These are phyloP conservation scores for Coix lacrymajobi DNA, from an alignment of 176 grass and related monocot species.

Conservation along the genomic window DNA sequence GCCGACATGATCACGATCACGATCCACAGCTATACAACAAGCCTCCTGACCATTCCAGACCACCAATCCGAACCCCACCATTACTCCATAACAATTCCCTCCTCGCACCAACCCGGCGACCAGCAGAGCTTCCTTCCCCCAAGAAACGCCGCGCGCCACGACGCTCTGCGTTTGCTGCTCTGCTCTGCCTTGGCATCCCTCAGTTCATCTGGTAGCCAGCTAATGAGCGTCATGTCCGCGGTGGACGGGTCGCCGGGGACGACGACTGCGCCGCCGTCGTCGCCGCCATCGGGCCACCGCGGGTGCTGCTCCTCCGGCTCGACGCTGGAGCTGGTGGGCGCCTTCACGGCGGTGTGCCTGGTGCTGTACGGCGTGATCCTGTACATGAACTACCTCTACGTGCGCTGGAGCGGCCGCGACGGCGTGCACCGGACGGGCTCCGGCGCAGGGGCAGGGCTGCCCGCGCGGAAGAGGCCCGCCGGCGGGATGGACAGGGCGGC, in stretches of 20 bases:
- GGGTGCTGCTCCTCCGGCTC: slow-evolving; percentile 36
- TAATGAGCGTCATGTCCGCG: neutral
- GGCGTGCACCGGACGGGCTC: slow-evolving; percentile 35
- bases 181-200: neutral
- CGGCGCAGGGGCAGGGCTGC: neutral
- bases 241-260: neutral
- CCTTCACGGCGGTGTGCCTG: slow-evolving; percentile 59
- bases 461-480: neutral
- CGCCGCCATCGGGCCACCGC: neutral
- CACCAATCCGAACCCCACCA: slow-evolving; percentile 18
- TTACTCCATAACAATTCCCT: neutral
- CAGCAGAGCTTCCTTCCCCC: neutral
- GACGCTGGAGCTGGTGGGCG: slow-evolving; percentile 54
- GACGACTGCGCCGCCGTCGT: neutral
- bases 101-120: neutral
- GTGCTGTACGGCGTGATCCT: slow-evolving; percentile 47
- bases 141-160: slow-evolving; percentile 15
- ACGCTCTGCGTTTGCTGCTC: too few relatives aligned
- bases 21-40: neutral
- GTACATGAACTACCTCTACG: slow-evolving; percentile 60
- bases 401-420: slow-evolving; percentile 44
- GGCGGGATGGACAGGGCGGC: slow-evolving; percentile 34
- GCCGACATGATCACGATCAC: neutral
- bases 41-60: neutral
- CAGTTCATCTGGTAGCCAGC: neutral